These are phyloP conservation scores for Meyerozyma sp. DNA, from an alignment of 1,139 yeast species.

Conservation along the genomic window DNA sequence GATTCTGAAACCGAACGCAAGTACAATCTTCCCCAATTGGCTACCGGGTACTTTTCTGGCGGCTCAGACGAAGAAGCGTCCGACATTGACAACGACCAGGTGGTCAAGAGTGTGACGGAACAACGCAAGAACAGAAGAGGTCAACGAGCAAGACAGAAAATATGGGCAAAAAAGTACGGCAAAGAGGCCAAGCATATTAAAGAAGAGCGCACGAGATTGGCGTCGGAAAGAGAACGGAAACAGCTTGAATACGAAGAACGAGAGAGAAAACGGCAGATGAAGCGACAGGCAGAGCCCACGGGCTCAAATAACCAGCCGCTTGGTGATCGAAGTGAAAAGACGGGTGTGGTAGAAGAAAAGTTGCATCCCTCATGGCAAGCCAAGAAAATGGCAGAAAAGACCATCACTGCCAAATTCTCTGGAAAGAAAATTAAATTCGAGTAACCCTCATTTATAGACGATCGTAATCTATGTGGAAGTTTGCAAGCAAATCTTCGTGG, in stretches of 20 bases:
- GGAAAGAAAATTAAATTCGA: conserved; percentile 85
- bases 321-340: conserved; percentile 7
- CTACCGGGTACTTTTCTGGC: conserved; percentile 78
- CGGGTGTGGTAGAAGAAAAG: conserved; percentile 8
- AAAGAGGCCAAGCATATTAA: conserved; percentile 75
- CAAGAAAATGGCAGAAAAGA: conserved; percentile 61
- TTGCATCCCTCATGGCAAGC: conserved; percentile 98
- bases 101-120: conserved; percentile 49
- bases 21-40: conserved; percentile 59
- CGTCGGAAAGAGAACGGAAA: conserved; percentile 52
- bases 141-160: conserved; percentile 92
- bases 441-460: conserved; percentile 8
- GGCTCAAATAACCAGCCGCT: conserved; percentile 26
- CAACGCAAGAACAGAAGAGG: conserved; percentile 87
- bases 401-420: conserved; percentile 59
- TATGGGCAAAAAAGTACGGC: conserved; percentile 93
- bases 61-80: conserved; percentile 57
- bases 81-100: conserved; percentile 48
- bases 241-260: conserved; percentile 71
- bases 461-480: conserved; percentile 25
- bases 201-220: conserved; percentile 50
- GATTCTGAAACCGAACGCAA: conserved; percentile 24
- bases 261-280: conserved; percentile 57
- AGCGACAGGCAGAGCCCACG: conserved; percentile 30
- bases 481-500: conserved; percentile 24